These are phyloP conservation scores for Neonectria faginata DNA, from an alignment of 2,329 filamentous ascomycete species.

Conservation along the genomic window DNA sequence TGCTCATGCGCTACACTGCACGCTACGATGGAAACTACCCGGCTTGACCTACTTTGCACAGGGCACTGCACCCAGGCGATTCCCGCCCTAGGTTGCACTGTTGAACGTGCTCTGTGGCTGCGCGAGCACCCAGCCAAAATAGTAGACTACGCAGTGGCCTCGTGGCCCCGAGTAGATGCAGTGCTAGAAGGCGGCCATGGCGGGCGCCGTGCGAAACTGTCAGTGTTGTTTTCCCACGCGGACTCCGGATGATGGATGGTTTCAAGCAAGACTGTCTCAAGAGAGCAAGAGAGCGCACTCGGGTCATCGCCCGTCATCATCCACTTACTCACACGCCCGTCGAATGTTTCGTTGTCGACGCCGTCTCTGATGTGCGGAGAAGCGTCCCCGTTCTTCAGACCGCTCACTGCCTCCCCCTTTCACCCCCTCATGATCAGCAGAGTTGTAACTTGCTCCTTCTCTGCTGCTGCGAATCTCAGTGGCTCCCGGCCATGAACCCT, in stretches of 20 bases:
- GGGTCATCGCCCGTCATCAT: no score
- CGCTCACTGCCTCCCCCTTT: conserved; percentile 24
- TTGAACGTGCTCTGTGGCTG: conserved; percentile 6
- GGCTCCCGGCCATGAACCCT: conserved; percentile 41
- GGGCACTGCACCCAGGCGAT: conserved; percentile 5
- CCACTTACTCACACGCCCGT: neutral
- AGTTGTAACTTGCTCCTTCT: conserved; percentile 21
- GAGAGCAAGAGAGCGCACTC: neutral
- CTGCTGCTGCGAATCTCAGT: conserved; percentile 26
- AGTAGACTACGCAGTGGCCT: neutral
- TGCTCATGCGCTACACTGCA: conserved; percentile 5
- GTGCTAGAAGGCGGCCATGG: conserved; percentile 14
- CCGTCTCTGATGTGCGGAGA: conserved; percentile 29
- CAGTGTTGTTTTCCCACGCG: neutral
- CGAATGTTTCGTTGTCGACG: neutral
- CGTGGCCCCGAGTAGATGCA: conserved; percentile 14
- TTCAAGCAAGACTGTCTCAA: neutral
- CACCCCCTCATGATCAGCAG: conserved; percentile 34
- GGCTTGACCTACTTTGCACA: conserved; percentile 19
- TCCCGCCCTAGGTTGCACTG: conserved; percentile 3
- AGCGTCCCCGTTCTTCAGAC: conserved; percentile 33
- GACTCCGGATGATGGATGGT: neutral
- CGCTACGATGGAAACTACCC: conserved; percentile 23
- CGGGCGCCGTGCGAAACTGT: conserved; percentile 1
- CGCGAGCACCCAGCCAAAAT: conserved; percentile 6